These are phyloP conservation scores for Candida anglica DNA, from an alignment of 805 yeast genomes.

Conservation along the genomic window DNA sequence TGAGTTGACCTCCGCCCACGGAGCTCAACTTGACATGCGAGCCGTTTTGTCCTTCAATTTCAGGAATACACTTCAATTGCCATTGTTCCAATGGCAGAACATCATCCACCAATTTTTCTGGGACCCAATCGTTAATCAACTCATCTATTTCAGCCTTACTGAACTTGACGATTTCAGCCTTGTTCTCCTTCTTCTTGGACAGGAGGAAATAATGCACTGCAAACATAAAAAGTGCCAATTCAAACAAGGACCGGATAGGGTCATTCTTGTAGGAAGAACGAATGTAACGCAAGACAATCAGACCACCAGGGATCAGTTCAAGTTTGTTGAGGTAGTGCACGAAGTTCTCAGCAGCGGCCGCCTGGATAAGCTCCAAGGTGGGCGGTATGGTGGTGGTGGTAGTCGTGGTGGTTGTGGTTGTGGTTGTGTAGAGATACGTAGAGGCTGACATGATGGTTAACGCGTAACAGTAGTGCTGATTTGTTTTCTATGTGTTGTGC, in stretches of 20 bases:
- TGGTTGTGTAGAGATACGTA: too few relatives aligned
- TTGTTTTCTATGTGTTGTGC: too few relatives aligned
- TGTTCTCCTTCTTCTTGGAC: conserved; percentile 71
- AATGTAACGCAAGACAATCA: conserved; percentile 63
- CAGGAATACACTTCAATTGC: conserved; percentile 63
- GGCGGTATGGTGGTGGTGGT: conserved; percentile 30
- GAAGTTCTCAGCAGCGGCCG: conserved; percentile 29
- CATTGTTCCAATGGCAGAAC: conserved; percentile 51
- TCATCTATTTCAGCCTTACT: conserved; percentile 69
- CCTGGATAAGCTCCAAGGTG: conserved; percentile 31
- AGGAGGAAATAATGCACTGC: conserved; percentile 82
- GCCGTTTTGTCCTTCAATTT: conserved; percentile 53
- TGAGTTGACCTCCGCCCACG: too few relatives aligned
- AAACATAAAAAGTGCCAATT: conserved; percentile 68
- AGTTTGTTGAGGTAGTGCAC: conserved; percentile 31
- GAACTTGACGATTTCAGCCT: conserved; percentile 63
- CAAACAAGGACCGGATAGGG: conserved; percentile 85
- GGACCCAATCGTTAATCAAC: conserved; percentile 86
- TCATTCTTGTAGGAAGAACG: conserved; percentile 87
- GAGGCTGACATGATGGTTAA: too few relatives aligned
- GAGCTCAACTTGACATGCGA: conserved; percentile 27
- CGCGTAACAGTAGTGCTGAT: too few relatives aligned
- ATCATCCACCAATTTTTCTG: conserved; percentile 72
- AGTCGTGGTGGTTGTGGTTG: conserved; percentile 23
- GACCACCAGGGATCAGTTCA: conserved; percentile 53